phyloP scores from a whole-genome alignment of 2,329 filamentous ascomycete genomes.

The Claviceps monticola region DNA sequence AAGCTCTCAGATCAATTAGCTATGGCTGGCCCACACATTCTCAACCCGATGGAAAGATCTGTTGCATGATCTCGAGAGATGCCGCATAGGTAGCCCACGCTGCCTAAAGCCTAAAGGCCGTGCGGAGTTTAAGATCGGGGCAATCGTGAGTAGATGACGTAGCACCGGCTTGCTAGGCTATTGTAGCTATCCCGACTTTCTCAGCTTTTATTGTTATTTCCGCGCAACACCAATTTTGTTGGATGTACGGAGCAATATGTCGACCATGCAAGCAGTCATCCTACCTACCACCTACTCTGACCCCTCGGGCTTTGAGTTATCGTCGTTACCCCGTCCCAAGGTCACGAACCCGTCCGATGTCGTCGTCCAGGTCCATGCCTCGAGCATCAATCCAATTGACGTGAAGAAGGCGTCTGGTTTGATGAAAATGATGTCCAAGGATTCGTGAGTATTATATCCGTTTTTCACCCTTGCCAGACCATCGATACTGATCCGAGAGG shows the following conservation, averaged over 20 bases:
- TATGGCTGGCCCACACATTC: no score
- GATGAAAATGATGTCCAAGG: slow-evolving; percentile 18
- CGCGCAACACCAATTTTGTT: no score
- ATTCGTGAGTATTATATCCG: slow-evolving; percentile 12
- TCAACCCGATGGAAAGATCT: no score
- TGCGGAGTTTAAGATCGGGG: no score
- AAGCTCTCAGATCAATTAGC: no score
- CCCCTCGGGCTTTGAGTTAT: slow-evolving; percentile 11
- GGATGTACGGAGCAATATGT: not conserved
- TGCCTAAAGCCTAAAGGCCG: no score
- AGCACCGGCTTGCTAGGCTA: no score
- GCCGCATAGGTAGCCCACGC: no score
- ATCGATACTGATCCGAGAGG: not conserved
- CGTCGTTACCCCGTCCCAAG: slow-evolving; percentile 10
- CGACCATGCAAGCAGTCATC: slow-evolving; percentile 10
- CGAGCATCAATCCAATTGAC: slow-evolving; percentile 31
- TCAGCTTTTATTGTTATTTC: no score
- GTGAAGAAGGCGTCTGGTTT: slow-evolving; percentile 25
- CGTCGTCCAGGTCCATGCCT: slow-evolving; percentile 27
- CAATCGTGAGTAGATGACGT: no score
- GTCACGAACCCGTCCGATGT: slow-evolving; percentile 12
- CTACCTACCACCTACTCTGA: slow-evolving; percentile 8
- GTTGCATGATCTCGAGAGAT: no score
- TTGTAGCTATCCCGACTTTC: no score
- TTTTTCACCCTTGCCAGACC: not conserved